These are phyloP conservation scores for Kwoniella dendrophila DNA, from an alignment of 768 basidiomycete genomes.

Conservation along the genomic window DNA sequence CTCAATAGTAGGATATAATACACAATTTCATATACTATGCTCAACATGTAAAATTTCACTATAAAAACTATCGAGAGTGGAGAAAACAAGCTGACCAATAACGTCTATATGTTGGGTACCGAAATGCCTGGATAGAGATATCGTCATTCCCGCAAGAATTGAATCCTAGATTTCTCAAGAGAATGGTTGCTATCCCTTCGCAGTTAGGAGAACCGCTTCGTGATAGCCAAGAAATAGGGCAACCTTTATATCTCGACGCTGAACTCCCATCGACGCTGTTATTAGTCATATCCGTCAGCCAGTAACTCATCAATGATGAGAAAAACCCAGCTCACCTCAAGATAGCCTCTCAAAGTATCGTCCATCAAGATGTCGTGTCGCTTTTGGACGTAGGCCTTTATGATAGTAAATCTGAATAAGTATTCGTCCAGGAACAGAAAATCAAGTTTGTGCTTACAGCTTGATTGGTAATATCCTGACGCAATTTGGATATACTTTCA, in stretches of 20 bases:
- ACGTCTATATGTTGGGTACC: too few species aligned
- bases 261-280: conserved; percentile 46
- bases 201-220: background rate
- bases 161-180: too few species aligned
- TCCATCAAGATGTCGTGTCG: conserved; percentile 92
- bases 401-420: background rate
- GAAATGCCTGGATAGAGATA: too few species aligned
- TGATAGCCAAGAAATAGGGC: background rate
- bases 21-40: background rate
- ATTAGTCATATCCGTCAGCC: conserved; percentile 1
- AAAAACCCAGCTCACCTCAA: conserved; percentile 62
- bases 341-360: conserved; percentile 87
- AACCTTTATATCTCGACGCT: conserved; percentile 27
- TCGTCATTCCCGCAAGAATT: too few species aligned
- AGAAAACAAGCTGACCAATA: background rate
- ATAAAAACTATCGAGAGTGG: background rate
- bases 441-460: conserved; percentile 66
- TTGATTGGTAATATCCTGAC: conserved; percentile 95
- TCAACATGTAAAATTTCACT: background rate
- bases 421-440: background rate
- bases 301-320: background rate
- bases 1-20: too few species aligned
- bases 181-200: too few species aligned
- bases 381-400: conserved; percentile 86
- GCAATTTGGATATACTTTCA: conserved; percentile 74